Evolutionary conservation across 2,329 filamentous ascomycete species (phyloP).

Genomic region (Fusarium nisikadoi): DNA sequence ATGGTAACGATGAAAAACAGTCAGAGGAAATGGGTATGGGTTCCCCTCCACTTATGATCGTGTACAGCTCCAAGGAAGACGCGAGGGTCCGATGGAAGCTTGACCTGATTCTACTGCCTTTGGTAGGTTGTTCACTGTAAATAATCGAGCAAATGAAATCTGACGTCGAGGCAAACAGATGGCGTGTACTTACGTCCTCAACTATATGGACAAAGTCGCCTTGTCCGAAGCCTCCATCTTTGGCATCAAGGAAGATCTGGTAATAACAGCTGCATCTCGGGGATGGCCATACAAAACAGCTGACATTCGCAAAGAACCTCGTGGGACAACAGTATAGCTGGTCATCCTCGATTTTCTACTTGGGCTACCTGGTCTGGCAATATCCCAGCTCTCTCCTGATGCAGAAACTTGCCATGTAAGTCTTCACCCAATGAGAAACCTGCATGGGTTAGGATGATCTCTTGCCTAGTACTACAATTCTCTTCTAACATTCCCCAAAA

Average conservation of each 20-base stretch:
- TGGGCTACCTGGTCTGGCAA: neutral
- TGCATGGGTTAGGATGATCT: too few species aligned
- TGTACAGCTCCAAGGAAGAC: neutral
- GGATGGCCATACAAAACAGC: rapidly evolving
- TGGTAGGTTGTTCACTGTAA: neutral
- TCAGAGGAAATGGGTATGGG: neutral
- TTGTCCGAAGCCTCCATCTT: neutral
- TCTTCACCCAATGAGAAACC: too few species aligned
- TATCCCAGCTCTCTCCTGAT: neutral
- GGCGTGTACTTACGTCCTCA: neutral
- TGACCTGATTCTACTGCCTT: neutral
- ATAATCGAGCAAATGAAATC: rapidly evolving
- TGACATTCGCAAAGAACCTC: neutral
- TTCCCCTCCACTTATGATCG: rapidly evolving
- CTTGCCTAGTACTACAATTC: too few species aligned
- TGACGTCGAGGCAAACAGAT: rapidly evolving
- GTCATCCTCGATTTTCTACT: neutral
- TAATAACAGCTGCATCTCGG: rapidly evolving
- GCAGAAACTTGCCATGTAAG: neutral
- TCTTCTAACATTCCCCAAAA: too few species aligned
- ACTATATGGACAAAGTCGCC: neutral
- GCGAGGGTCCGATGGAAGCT: neutral
- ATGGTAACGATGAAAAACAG: rapidly evolving
- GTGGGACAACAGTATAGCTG: neutral
- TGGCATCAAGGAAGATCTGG: neutral